Evolutionary conservation across 495 filamentous ascomycete genomes (phyloP).

Genomic region (Aspergillus baeticus): DNA sequence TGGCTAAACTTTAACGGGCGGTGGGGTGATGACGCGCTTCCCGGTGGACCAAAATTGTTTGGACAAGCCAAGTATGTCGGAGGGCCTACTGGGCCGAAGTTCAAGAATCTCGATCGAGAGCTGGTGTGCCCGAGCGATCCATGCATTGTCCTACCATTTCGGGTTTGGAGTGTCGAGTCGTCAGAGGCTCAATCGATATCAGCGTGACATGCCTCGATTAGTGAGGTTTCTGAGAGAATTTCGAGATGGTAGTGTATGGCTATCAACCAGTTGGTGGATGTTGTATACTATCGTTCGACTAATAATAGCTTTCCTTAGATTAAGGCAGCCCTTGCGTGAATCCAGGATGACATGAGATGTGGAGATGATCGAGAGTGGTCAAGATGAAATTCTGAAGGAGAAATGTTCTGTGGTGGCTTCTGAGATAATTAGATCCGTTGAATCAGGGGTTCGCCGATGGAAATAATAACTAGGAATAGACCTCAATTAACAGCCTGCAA

Average conservation of each 20-base stretch:
- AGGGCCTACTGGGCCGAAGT: constrained; percentile 57
- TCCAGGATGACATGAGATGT: no score
- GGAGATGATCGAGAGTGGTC: no score
- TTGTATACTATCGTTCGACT: no score
- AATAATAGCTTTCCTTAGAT: no score
- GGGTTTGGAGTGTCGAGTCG: constrained; percentile 19
- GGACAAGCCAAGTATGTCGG: constrained; percentile 46
- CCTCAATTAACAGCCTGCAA: no score
- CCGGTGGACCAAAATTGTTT: constrained; percentile 49
- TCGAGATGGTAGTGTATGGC: background rate
- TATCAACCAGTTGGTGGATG: background rate
- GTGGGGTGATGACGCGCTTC: constrained; percentile 60
- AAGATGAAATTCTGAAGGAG: no score
- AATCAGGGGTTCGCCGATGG: no score
- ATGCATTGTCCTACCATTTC: constrained; percentile 35
- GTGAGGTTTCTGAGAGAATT: background rate
- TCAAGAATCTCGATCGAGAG: constrained; percentile 48
- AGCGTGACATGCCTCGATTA: background rate
- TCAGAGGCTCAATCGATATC: background rate
- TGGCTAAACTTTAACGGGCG: constrained; percentile 54
- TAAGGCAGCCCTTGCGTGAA: no score
- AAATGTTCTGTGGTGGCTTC: no score
- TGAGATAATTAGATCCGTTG: no score
- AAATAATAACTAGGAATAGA: no score
- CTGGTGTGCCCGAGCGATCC: constrained; percentile 43